Evolutionary conservation across 176 grass and related monocot species (phyloP).

Genomic region (Musa beccarii): DNA sequence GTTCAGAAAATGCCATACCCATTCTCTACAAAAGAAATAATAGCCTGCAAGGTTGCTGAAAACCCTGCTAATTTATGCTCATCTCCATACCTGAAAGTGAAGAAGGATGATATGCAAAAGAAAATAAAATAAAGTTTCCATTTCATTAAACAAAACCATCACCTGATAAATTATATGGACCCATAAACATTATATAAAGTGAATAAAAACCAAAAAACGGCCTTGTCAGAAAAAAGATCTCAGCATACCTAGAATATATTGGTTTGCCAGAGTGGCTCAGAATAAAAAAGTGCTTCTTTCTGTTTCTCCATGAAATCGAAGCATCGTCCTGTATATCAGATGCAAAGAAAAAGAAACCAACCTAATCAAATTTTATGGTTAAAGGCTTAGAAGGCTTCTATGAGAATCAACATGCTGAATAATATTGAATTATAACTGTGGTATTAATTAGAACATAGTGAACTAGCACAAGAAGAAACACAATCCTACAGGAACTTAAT

Average conservation of each 20-base stretch:
- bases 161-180: not conserved
- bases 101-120: not conserved
- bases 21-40: slow-evolving; percentile 94
- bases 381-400: not conserved
- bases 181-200: no score
- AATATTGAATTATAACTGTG: not conserved
- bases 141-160: not conserved
- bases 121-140: not conserved
- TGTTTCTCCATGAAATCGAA: slow-evolving; percentile 87
- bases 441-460: no score
- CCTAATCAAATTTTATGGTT: not conserved
- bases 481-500: not conserved
- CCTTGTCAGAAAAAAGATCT: not conserved
- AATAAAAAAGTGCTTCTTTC: slow-evolving; percentile 96
- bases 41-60: slow-evolving; percentile 91
- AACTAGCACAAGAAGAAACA: no score
- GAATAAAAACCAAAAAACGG: not conserved
- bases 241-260: slow-evolving; percentile 71
- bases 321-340: slow-evolving; percentile 62
- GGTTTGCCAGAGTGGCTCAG: slow-evolving; percentile 94
- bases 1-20: slow-evolving; percentile 32
- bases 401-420: not conserved
- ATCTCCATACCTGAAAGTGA: slow-evolving; percentile 71
- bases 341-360: not conserved
- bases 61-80: slow-evolving; percentile 99